Conservation (phyloP, 306 rosid genomes). For the Lotus japonicus region DNA sequence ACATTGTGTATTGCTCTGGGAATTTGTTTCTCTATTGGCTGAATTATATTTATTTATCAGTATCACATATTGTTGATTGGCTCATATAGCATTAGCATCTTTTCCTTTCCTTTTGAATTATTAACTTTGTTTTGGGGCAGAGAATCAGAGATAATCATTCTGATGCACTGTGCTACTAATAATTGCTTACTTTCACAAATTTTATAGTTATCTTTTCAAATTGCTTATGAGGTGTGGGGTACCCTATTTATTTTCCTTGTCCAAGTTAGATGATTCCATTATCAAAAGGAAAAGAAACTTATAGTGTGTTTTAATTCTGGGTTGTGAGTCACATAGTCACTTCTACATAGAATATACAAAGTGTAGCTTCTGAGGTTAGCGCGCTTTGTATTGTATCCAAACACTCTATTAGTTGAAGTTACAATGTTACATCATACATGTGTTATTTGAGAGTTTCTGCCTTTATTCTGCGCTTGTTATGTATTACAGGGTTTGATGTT, state of each 20-base stretch:
- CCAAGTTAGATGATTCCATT: neutral
- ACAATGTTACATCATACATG: neutral
- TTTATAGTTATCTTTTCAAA: neutral
- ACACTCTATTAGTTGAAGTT: neutral
- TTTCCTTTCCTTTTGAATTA: neutral
- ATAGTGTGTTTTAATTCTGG: too few relatives aligned
- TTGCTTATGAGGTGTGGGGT: neutral
- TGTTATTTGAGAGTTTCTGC: neutral
- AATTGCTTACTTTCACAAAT: neutral
- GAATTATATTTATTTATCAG: neutral
- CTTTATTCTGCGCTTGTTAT: neutral
- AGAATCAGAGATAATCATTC: neutral
- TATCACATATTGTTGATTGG: neutral
- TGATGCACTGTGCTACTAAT: too few relatives aligned
- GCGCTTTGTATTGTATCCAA: too few relatives aligned
- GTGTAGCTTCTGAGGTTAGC: too few relatives aligned
- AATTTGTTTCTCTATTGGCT: neutral
- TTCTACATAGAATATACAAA: too few relatives aligned
- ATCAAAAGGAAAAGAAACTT: constrained; percentile 2
- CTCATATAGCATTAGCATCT: neutral
- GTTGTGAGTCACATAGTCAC: too few relatives aligned
- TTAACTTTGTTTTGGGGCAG: neutral
- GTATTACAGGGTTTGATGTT: constrained; percentile 1
- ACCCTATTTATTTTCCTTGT: neutral
- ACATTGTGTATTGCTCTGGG: neutral